Evolutionary conservation across 768 basidiomycete species (phyloP).

Genomic region (Suillus sp.): DNA sequence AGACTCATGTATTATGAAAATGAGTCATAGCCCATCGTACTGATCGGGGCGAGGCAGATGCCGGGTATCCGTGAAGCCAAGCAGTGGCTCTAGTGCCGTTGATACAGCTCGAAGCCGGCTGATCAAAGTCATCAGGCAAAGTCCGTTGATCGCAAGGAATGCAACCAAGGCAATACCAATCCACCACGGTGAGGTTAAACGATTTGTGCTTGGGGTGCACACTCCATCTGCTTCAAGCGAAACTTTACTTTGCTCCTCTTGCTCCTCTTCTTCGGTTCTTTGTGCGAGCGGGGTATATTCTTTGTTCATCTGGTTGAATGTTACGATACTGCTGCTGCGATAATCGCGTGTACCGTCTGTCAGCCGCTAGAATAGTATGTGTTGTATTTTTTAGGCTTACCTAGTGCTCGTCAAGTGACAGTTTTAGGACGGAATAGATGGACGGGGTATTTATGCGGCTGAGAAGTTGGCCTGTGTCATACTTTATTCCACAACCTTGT

Average conservation of each 20-base stretch:
- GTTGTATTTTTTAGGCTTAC: background rate
- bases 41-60: slow-evolving; percentile 32
- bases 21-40: slow-evolving; percentile 32
- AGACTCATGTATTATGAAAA: background rate
- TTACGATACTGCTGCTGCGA: background rate
- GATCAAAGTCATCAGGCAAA: slow-evolving; percentile 23
- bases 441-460: slow-evolving; percentile 9
- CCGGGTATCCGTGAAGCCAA: slow-evolving; percentile 27
- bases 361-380: background rate
- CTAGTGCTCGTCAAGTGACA: background rate
- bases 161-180: slow-evolving; percentile 22
- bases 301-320: slow-evolving; percentile 22
- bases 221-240: background rate
- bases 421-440: background rate
- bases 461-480: background rate
- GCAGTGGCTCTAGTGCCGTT: slow-evolving; percentile 19
- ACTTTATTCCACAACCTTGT: slow-evolving; percentile 1
- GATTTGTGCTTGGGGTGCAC: background rate
- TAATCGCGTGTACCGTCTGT: background rate
- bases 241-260: slow-evolving; percentile 12
- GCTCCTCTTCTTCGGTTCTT: slow-evolving; percentile 14
- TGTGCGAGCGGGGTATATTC: slow-evolving; percentile 17
- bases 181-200: slow-evolving; percentile 13
- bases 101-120: slow-evolving; percentile 22
- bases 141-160: slow-evolving; percentile 27